phyloP scores from a whole-genome alignment of 1,284 basidiomycete genomes.

The Trametes versicolor region DNA sequence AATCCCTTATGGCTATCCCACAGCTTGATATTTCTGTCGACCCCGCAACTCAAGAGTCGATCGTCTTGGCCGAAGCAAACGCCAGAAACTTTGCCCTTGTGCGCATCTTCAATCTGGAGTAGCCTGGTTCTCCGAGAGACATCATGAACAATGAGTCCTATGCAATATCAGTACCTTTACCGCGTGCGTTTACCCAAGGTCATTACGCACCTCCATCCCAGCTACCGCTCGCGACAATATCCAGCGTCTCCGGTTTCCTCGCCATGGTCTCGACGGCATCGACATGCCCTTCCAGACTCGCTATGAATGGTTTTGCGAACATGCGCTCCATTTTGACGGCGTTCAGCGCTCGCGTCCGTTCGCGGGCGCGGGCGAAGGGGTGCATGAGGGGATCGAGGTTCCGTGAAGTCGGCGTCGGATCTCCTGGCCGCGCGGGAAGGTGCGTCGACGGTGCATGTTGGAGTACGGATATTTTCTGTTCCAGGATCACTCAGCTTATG shows the following conservation, averaged over 20 bases:
- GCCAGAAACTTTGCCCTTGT: constrained; percentile 93
- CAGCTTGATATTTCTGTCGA: constrained; percentile 92
- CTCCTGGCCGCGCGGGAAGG: constrained; percentile 75
- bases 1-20: constrained; percentile 68
- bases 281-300: constrained; percentile 90
- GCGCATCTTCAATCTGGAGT: constrained; percentile 81
- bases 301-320: constrained; percentile 97
- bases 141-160: constrained; percentile 90
- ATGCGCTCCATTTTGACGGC: constrained; percentile 97
- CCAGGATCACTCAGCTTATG: background rate
- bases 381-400: constrained; percentile 96
- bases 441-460: constrained; percentile 86
- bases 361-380: constrained; percentile 92
- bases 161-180: background rate
- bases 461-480: constrained; percentile 87
- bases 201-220: constrained; percentile 86
- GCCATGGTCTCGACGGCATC: constrained; percentile 95
- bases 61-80: constrained; percentile 77
- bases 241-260: constrained; percentile 81
- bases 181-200: background rate
- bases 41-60: constrained; percentile 89
- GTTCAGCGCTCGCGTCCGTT: constrained; percentile 94
- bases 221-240: constrained; percentile 90
- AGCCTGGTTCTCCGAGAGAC: constrained; percentile 76
- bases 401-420: constrained; percentile 87